Base-by-base conservation (phyloP, 2,329 filamentous ascomycete genomes). In the Aspergillus puulaauensis region DNA sequence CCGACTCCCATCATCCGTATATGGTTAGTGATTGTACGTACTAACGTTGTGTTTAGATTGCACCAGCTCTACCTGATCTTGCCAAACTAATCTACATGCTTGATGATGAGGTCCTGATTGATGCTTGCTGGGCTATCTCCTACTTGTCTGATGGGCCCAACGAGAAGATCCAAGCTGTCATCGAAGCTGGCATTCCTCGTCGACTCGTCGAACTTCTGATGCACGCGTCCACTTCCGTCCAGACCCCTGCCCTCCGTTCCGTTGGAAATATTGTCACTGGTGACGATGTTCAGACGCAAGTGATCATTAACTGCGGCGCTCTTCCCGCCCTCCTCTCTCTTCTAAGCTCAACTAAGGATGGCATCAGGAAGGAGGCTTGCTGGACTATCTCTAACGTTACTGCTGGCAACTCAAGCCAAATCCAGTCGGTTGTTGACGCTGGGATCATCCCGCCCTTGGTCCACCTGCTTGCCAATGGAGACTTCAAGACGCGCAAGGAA, bases 301-400 rank as follows among this genome's bases (percentile, higher is more conserved):
- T 99, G 66, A 97, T 99, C 76, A 99, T 99, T 79, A 99, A 99
- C 85, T 96, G 93, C 69, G 93, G 95, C 60, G 89, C 95, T 65
- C 85, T 99, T 47, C 88, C 93, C 43, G 96, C 93, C 64, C 85
- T 99, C n/a, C 82, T 98, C 52, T 95, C 93, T 37, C 87, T 99
- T 17, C 82, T 99, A 62, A 93, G 93, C 83, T 98, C 93, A 37
- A 95, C 91, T 72, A 99, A 99, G 84, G 95, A 99, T 71, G 95
- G 95, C 24, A 99, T 99, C 66, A 91, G 95, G 66, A 99, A 99
- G 83, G 95, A 99, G 79, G 95, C 95, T 27, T 99, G 95, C 86
- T 99, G 95, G 95, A 99, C 95, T 51, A 99, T 99, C 69, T 97
- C 93, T 74, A 99, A 99, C 83, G 91, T 99, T 71, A 99, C 95